Percentiles rank a stretch among this genome's conserved stretches.
Conservation (phyloP, 2,329 filamentous ascomycete species). For the Leptographium flavum region DNA sequence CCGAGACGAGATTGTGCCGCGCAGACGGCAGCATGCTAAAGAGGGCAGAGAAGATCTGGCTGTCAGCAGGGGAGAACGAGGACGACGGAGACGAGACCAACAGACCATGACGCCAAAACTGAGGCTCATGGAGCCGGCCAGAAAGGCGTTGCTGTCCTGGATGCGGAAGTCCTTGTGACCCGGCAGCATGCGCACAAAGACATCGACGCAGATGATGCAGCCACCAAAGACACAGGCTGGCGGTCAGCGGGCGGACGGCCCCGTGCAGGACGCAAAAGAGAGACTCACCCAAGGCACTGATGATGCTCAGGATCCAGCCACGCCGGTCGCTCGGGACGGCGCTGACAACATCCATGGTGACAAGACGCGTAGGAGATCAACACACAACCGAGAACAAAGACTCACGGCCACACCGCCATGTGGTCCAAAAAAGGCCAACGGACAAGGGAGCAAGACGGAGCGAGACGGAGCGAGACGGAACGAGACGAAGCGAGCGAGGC, state of each 20-base stretch:
- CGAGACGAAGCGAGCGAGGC: no score
- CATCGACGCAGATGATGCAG: conserved; percentile 74
- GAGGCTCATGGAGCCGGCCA: conserved; percentile 76
- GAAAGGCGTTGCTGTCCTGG: conserved; percentile 75
- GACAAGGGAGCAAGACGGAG: no score
- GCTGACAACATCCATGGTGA: conserved; percentile 1
- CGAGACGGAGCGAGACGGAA: no score
- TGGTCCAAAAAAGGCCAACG: no score
- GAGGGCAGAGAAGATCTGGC: conserved; percentile 74
- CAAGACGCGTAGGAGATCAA: neutral
- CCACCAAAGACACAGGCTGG: conserved; percentile 59
- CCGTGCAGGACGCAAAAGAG: neutral
- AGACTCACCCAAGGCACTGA: conserved; percentile 55
- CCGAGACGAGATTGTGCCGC: conserved; percentile 59
- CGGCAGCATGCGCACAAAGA: conserved; percentile 58
- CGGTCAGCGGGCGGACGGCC: conserved; percentile 7
- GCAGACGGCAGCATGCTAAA: conserved; percentile 89
- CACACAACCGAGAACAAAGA: no score
- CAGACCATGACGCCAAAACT: conserved; percentile 91
- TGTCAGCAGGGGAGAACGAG: neutral
- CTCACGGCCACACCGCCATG: no score
- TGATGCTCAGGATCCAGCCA: conserved; percentile 85
- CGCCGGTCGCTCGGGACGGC: conserved; percentile 64
- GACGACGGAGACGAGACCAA: conserved; percentile 1
- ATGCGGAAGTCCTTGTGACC: conserved; percentile 69